Evolutionary conservation across 306 rosid genomes (phyloP).

Genomic region (Prinsepia uniflora): DNA sequence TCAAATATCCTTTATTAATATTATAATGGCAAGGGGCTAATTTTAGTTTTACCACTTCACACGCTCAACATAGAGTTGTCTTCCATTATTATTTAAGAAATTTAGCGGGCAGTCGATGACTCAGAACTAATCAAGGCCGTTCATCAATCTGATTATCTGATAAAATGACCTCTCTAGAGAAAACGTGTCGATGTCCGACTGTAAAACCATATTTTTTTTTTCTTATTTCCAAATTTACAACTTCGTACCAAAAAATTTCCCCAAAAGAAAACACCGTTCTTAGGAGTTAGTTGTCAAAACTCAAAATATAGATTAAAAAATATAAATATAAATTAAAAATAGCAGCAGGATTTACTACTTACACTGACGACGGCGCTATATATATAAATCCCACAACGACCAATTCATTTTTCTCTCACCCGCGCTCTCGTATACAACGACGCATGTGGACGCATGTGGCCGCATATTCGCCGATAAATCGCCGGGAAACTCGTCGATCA

Average conservation of each 20-base stretch:
- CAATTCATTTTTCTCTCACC: background rate
- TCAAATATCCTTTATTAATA: too few species aligned
- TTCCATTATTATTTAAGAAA: background rate
- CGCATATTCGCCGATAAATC: conserved; percentile 6
- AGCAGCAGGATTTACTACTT: background rate
- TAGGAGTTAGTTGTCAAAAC: background rate
- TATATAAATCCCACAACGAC: background rate
- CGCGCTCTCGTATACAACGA: background rate
- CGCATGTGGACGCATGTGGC: background rate
- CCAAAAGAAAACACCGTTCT: background rate
- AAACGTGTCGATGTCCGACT: background rate
- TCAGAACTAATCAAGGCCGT: too few species aligned
- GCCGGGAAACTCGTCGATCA: conserved; percentile 9
- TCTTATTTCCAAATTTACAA: background rate
- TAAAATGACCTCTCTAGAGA: background rate
- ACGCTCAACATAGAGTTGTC: background rate
- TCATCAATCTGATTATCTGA: background rate
- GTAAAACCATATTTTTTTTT: background rate
- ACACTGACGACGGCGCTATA: background rate
- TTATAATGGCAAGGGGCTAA: too few species aligned
- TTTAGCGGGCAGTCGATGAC: too few species aligned
- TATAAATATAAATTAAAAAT: background rate
- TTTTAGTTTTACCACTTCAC: background rate
- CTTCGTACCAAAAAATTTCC: background rate
- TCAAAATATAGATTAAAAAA: background rate